Base-by-base conservation (phyloP, 1,284 basidiomycete genomes). In the Neolentinus lepideus region DNA sequence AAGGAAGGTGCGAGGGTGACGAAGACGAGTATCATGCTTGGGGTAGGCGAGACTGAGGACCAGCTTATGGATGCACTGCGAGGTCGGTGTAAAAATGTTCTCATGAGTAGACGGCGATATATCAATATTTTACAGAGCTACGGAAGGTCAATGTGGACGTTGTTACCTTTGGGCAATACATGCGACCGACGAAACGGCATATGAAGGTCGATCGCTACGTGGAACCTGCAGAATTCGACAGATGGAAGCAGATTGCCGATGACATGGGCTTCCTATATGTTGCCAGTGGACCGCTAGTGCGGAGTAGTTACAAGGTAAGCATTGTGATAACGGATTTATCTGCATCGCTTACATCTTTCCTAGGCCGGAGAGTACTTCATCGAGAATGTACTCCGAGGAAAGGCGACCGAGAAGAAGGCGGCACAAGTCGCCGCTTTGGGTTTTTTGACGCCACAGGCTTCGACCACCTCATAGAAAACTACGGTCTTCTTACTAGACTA, bases 161-260 rank as follows among this genome's bases (percentile, higher is more conserved):
- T 9, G 95, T 99, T 29, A 99, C 97, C 0, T 98, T 99, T 67
- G 97, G 97, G 1, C 97, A 99, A 75, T 99, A 99, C 73, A 99
- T 99, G 97, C 88, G 97, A 48, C 97, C 97, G 1, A 99, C 97
- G 1, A 99, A 99, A 72, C 81, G 88, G 31, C 97, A 99, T 71
- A 99, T 99, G 97, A 99, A 98, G 72, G 97, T 99, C 6, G 88
- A 94, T 62, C 88, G 92, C 22, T 99, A 99, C 66, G 94, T 99
- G 16, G 83, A 91, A 59, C 97, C 97, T 0, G 82, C 84, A 1
- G 95, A 98, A 70, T 99, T 98, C 65, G 89, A 92, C 56, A 76
- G 81, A 57, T 99, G 96, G 96, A 94, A 91, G 70, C 74, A 82
- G 63, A 76, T 90, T 14, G 96, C 97, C 11, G 92, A 98, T 67